phyloP scores from a whole-genome alignment of 345 rosid genomes.

The Dipteronia dyeriana region DNA sequence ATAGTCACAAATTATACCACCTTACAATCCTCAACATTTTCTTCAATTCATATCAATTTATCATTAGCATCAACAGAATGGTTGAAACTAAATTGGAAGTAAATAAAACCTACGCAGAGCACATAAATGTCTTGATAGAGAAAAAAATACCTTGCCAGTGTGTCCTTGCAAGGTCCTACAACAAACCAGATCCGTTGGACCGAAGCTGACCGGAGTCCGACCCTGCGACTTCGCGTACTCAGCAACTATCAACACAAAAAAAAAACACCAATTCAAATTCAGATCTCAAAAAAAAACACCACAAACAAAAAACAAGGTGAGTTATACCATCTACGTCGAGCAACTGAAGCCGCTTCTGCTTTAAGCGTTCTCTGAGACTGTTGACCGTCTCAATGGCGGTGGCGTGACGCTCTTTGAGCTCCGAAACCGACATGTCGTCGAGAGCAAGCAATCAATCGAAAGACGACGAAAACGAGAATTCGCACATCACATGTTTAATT shows the following conservation, averaged over 20 bases:
- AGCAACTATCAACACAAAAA: constrained; percentile 52
- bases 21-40: background rate
- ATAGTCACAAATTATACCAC: background rate
- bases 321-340: constrained; percentile 77
- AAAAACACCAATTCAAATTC: constrained; percentile 10
- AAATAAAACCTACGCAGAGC: background rate
- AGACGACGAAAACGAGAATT: background rate
- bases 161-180: constrained; percentile 97
- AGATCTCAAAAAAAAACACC: constrained; percentile 25
- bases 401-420: constrained; percentile 86
- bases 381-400: constrained; percentile 66
- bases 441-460: constrained; percentile 4
- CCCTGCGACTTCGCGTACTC: constrained; percentile 67
- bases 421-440: constrained; percentile 76
- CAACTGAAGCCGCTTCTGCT: constrained; percentile 75
- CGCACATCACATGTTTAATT: background rate
- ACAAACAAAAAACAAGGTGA: background rate
- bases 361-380: constrained; percentile 67
- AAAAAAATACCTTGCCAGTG: constrained; percentile 71
- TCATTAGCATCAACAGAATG: background rate
- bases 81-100: background rate
- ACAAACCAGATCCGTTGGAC: constrained; percentile 91
- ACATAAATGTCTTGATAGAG: background rate
- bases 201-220: constrained; percentile 66
- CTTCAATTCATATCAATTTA: background rate